Percentiles rank a stretch among this genome's conserved stretches.
Conservation (phyloP, 371 early-diverging fungal genomes). For the Dinochytrium kinnereticum region DNA sequence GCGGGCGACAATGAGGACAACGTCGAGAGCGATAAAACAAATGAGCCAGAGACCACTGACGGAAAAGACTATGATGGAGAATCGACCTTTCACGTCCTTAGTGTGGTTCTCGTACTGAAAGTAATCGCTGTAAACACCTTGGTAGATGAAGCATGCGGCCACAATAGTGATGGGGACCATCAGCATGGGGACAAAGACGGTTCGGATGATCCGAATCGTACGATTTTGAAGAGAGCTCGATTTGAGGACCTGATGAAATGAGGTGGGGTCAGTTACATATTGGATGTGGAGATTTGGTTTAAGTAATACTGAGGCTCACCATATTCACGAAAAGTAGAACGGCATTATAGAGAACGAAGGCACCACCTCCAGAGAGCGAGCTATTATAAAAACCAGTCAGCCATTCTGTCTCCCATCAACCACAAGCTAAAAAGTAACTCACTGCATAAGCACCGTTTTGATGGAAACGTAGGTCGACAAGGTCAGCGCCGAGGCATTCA, state of each 20-base stretch:
- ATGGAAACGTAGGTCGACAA: not conserved
- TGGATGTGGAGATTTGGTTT: too few relatives aligned
- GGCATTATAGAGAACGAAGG: not conserved
- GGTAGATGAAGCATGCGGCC: not conserved
- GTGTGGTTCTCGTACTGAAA: not conserved
- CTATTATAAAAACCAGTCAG: too few relatives aligned
- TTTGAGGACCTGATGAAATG: constrained; percentile 5
- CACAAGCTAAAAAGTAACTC: not conserved
- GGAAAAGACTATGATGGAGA: not conserved
- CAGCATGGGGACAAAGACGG: not conserved
- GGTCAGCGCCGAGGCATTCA: not conserved
- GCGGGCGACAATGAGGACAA: not conserved
- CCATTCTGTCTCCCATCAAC: too few relatives aligned
- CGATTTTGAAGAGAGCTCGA: constrained; percentile 6
- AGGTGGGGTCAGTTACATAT: not conserved
- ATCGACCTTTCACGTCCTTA: not conserved
- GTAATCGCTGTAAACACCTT: not conserved
- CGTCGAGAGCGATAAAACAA: not conserved
- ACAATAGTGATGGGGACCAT: not conserved
- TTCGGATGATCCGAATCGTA: not conserved
- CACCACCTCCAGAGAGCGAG: not conserved
- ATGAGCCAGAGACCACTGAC: not conserved
- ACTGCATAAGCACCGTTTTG: not conserved
- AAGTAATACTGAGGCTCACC: too few relatives aligned
- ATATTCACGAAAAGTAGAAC: not conserved